Base-by-base conservation (phyloP, 495 filamentous ascomycete genomes). In the Pyronema omphalodes region DNA sequence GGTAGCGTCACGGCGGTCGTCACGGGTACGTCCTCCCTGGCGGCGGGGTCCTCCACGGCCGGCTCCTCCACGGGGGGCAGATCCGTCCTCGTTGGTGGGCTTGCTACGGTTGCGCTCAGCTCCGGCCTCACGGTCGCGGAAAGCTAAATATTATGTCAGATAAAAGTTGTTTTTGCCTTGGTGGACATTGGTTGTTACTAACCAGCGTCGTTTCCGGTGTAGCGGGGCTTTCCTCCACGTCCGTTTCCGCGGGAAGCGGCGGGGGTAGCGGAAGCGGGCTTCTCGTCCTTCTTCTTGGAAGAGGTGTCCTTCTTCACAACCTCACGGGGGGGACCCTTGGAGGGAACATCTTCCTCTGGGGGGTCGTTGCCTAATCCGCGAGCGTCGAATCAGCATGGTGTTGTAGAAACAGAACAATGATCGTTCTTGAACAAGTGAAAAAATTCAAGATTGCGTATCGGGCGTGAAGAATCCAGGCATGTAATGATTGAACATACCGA, bases 121-220 rank as follows among this genome's bases (percentile, higher is more conserved):
- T 58, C 88, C 91, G 64, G 84, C 86, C 58, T 81, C 80, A 67
- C 85, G 84, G 71, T 95, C 88, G 68, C 84, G 86, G 80, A 84
- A 93, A 68, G 86, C 88, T 95, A 41, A 56, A 36, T n/a, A 34
- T 8, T 34, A 6, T n/a, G 47, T 50, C 18, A 50, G 47, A 50
- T 2, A 47, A 23, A 23, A n/a, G 44, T 11, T 3, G 44, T 23
- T 3, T 15, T 14, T 15, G 12, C 3, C 11, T n/a, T 15, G 23
- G 12, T 41, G 39, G 39, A 29, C 5, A 29, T 2, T 47, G 11
- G 44, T 23, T 47, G 11, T 17, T 40, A 77, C 75, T 66, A 72
- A 94, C 89, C 88, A 71, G 76, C 82, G 63, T 94, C 88, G 68
- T 78, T 91, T 63, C 88, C 86, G 59, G 71, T 71, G 62, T 70